These are phyloP conservation scores for sunflower (Helianthus annuus) DNA, from an alignment of 129 eudicot genomes.

Conservation along the genomic window DNA sequence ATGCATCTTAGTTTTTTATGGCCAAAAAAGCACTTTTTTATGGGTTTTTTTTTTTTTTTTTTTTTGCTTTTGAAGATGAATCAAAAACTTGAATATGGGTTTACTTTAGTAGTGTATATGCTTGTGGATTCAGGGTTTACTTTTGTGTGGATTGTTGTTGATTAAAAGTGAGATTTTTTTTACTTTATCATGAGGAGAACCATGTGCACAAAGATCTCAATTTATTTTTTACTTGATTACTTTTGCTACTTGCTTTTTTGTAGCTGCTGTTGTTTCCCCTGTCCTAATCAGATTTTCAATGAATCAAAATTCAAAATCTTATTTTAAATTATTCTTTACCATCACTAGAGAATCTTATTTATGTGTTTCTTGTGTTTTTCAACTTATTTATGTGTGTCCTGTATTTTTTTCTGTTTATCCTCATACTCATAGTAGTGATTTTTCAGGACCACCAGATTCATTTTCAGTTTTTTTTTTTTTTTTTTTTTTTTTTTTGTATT, in stretches of 20 bases:
- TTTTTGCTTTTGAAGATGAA: slow-evolving; percentile 38
- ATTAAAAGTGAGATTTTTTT: background rate
- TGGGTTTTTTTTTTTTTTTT: background rate
- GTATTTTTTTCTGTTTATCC: slow-evolving; percentile 30
- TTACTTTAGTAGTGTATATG: slow-evolving; percentile 30
- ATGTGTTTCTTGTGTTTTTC: slow-evolving; percentile 23
- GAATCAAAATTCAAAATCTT: slow-evolving; percentile 5
- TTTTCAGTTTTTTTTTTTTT: slow-evolving; percentile 33
- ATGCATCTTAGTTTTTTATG: background rate
- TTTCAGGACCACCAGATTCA: slow-evolving; percentile 38
- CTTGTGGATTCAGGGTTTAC: slow-evolving; percentile 27
- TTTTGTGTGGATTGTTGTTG: slow-evolving; percentile 25
- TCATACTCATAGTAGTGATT: slow-evolving; percentile 27
- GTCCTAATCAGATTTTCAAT: slow-evolving; percentile 32
- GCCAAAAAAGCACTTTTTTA: background rate
- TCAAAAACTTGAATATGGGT: slow-evolving; percentile 34
- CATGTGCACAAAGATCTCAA: slow-evolving; percentile 32
- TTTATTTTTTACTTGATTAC: slow-evolving; percentile 11
- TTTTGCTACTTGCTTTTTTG: slow-evolving; percentile 17
- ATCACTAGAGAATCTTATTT: slow-evolving; percentile 27
- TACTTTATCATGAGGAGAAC: slow-evolving; percentile 20
- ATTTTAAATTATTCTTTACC: slow-evolving; percentile 28
- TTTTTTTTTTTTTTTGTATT: slow-evolving; percentile 29
- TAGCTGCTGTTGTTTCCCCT: slow-evolving; percentile 2
- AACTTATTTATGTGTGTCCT: slow-evolving; percentile 23